Conservation (phyloP, 371 early-diverging fungal species). For the Umbelopsis sp. region DNA sequence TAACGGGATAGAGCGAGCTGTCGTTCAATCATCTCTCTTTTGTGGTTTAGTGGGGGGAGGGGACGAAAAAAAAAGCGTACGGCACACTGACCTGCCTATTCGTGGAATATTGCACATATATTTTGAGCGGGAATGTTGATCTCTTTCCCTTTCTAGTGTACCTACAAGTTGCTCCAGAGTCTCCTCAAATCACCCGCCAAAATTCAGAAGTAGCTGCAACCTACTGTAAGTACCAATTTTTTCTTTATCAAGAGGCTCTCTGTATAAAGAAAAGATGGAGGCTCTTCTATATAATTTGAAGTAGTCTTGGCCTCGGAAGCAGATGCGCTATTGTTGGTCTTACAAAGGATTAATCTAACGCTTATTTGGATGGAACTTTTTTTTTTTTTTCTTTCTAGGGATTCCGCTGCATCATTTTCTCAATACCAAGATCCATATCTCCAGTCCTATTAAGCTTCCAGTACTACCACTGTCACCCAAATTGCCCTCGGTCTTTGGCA, state of each 20-base stretch:
- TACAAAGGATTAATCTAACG: conserved; percentile 17
- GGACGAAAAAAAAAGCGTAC: neutral
- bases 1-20: neutral
- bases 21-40: neutral
- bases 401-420: conserved; percentile 38
- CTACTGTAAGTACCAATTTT: conserved; percentile 51
- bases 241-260: neutral
- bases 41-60: neutral
- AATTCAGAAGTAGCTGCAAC: conserved; percentile 65
- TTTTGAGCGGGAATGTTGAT: conserved; percentile 19
- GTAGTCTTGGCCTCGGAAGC: neutral
- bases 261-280: neutral
- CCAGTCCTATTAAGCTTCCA: conserved; percentile 41
- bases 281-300: neutral
- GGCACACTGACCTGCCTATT: neutral
- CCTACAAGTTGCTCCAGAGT: conserved; percentile 60
- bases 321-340: conserved; percentile 17
- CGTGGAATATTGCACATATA: neutral
- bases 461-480: conserved; percentile 35
- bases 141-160: conserved; percentile 46
- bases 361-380: neutral
- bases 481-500: conserved; percentile 41
- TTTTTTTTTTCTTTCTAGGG: conserved; percentile 31
- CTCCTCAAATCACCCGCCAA: conserved; percentile 56
- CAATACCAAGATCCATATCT: neutral